These are phyloP conservation scores for Monilinia polystroma DNA, from an alignment of 2,329 filamentous ascomycete species.

Conservation along the genomic window DNA sequence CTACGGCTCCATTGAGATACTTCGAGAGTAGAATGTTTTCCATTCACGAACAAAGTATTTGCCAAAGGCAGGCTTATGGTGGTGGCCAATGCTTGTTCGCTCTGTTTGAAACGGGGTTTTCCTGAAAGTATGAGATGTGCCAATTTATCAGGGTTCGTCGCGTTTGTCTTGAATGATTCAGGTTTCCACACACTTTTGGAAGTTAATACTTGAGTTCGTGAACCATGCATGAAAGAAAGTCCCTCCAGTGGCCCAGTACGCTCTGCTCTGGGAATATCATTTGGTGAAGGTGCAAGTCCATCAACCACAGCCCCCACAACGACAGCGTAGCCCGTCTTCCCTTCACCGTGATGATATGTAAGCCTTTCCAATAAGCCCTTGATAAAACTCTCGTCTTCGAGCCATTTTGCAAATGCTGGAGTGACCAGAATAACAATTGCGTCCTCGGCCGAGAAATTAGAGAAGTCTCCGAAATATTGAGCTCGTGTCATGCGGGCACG, in stretches of 20 bases:
- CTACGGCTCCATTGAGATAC: slow-evolving; percentile 44
- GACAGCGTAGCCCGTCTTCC: slow-evolving; percentile 26
- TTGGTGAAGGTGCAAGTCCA: slow-evolving; percentile 44
- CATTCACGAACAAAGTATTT: slow-evolving; percentile 76
- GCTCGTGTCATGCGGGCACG: slow-evolving; percentile 11
- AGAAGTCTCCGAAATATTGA: neutral
- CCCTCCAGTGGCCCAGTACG: slow-evolving; percentile 40
- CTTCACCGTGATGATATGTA: slow-evolving; percentile 10
- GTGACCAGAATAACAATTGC: slow-evolving; percentile 41
- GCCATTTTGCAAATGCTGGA: slow-evolving; percentile 36
- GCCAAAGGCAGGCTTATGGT: slow-evolving; percentile 60
- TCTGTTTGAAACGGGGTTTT: neutral
- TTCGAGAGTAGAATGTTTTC: slow-evolving; percentile 58
- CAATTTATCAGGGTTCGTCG: slow-evolving; percentile 20
- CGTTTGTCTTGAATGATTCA: neutral
- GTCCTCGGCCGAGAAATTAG: slow-evolving; percentile 2
- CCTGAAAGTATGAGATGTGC: slow-evolving; percentile 34
- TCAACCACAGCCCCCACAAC: slow-evolving; percentile 57
- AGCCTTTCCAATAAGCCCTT: slow-evolving; percentile 30
- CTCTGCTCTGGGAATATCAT: slow-evolving; percentile 22
- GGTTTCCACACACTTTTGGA: slow-evolving; percentile 5
- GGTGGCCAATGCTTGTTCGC: slow-evolving; percentile 1
- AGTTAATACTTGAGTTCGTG: slow-evolving; percentile 43
- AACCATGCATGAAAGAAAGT: slow-evolving; percentile 53
- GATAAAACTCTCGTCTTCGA: slow-evolving; percentile 38